Evolutionary conservation across 2,329 filamentous ascomycete genomes (phyloP).

Genomic region (Colletotrichum aenigma): DNA sequence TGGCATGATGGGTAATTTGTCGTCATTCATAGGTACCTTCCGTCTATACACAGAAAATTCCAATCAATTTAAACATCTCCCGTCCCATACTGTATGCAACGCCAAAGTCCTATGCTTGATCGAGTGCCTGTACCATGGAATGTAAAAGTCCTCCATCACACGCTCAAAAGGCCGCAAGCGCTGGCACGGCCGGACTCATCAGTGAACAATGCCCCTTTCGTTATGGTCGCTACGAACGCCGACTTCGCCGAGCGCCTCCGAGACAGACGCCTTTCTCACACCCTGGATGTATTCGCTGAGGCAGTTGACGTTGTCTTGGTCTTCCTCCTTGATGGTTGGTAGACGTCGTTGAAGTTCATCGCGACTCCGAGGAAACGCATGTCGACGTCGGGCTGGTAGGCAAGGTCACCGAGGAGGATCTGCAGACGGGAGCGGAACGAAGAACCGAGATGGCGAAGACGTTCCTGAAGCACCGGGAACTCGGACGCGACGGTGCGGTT

Average conservation of each 20-base stretch:
- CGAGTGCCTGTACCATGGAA: background rate
- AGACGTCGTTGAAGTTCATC: constrained; percentile 99
- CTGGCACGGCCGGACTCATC: background rate
- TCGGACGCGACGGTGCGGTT: constrained; percentile 54
- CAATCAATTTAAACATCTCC: background rate
- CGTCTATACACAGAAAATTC: background rate
- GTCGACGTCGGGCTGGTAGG: constrained; percentile 92
- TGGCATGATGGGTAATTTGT: background rate
- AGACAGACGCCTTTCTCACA: background rate
- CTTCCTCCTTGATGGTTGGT: constrained; percentile 76
- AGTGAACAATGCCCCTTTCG: background rate
- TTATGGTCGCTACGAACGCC: background rate
- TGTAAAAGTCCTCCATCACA: background rate
- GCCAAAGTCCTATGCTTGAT: background rate
- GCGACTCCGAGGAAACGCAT: constrained; percentile 95
- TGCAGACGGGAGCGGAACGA: constrained; percentile 82
- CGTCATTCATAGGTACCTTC: background rate
- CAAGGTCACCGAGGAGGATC: constrained; percentile 84
- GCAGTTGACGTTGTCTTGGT: constrained; percentile 39
- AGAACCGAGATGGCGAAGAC: constrained; percentile 72
- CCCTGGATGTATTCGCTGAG: constrained; percentile 12
- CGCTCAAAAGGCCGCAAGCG: background rate
- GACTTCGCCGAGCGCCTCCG: background rate
- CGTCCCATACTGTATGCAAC: background rate
- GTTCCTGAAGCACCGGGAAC: constrained; percentile 76